Percentiles rank a stretch among this genome's conserved stretches.
phyloP scores from a whole-genome alignment of 805 yeast genomes.

The Starmerella etchellsii region DNA sequence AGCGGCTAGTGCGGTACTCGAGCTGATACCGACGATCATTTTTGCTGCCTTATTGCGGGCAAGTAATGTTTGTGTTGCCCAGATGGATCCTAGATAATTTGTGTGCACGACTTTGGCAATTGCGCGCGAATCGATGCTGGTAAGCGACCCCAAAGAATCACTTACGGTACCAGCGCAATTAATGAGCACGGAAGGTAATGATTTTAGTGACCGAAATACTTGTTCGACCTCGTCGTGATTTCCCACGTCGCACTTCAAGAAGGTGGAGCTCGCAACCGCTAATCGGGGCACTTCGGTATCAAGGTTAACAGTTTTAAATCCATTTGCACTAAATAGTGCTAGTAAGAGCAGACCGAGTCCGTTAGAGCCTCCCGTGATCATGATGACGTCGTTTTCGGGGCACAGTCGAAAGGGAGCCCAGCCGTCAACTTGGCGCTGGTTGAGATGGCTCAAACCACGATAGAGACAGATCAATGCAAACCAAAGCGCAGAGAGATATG shows the following conservation, averaged over 20 bases:
- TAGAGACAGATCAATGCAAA: neutral
- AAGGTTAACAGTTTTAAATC: constrained; percentile 12
- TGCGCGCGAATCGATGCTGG: constrained; percentile 28
- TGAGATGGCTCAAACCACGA: neutral
- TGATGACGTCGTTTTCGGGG: constrained; percentile 10
- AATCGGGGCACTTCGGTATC: constrained; percentile 16
- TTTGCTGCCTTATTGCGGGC: constrained; percentile 24
- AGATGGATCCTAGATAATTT: constrained; percentile 52
- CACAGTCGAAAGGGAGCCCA: constrained; percentile 1
- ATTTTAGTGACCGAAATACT: constrained; percentile 57
- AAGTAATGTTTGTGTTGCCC: constrained; percentile 38
- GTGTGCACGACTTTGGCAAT: constrained; percentile 45
- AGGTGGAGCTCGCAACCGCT: constrained; percentile 6
- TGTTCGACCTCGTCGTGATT: constrained; percentile 38
- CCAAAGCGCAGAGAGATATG: constrained; percentile 6
- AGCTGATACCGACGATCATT: constrained; percentile 59
- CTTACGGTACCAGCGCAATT: constrained; percentile 85
- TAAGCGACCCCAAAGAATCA: constrained; percentile 34
- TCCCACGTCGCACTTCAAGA: constrained; percentile 10
- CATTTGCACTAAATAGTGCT: constrained; percentile 16
- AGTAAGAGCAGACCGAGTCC: constrained; percentile 22
- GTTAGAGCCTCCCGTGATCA: constrained; percentile 21
- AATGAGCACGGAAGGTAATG: constrained; percentile 59
- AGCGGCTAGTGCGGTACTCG: constrained; percentile 61
- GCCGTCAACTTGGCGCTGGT: constrained; percentile 1